Evolutionary conservation across 2,329 filamentous ascomycete species (phyloP).

Genomic region (Nectriaceae sp.): DNA sequence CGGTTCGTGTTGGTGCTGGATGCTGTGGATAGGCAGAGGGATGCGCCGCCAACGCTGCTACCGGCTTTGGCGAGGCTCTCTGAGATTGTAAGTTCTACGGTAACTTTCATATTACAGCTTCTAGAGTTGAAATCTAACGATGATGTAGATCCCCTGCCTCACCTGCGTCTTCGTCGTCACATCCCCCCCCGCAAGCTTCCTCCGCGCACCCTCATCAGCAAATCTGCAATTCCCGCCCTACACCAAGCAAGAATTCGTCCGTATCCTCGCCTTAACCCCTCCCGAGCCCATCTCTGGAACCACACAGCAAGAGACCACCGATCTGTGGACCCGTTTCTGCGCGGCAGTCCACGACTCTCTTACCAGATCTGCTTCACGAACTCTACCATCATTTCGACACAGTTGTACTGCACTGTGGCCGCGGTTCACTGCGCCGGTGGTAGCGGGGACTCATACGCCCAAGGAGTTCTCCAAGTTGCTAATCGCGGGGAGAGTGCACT

Average conservation of each 20-base stretch:
- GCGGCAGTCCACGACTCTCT: constrained; percentile 86
- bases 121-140: constrained; percentile 2
- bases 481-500: constrained; percentile 66
- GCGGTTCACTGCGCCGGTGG: constrained; percentile 77
- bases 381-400: constrained; percentile 70
- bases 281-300: constrained; percentile 51
- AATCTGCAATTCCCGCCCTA: constrained; percentile 86
- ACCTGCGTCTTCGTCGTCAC: constrained; percentile 77
- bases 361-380: constrained; percentile 76
- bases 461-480: constrained; percentile 86
- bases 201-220: constrained; percentile 70
- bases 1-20: constrained; percentile 86
- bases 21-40: constrained; percentile 80
- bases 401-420: constrained; percentile 80
- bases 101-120: background rate
- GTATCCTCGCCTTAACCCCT: constrained; percentile 66
- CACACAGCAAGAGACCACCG: constrained; percentile 55
- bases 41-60: constrained; percentile 75
- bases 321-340: constrained; percentile 80
- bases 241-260: constrained; percentile 74
- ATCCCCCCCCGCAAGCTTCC: constrained; percentile 66
- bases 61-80: constrained; percentile 80
- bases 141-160: constrained; percentile 71
- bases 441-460: constrained; percentile 70
- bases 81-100: constrained; percentile 67